Percentiles rank a stretch among this genome's conserved stretches.
Evolutionary conservation across 805 yeast genomes (phyloP).

Genomic region (Hanseniaspora singularis): DNA sequence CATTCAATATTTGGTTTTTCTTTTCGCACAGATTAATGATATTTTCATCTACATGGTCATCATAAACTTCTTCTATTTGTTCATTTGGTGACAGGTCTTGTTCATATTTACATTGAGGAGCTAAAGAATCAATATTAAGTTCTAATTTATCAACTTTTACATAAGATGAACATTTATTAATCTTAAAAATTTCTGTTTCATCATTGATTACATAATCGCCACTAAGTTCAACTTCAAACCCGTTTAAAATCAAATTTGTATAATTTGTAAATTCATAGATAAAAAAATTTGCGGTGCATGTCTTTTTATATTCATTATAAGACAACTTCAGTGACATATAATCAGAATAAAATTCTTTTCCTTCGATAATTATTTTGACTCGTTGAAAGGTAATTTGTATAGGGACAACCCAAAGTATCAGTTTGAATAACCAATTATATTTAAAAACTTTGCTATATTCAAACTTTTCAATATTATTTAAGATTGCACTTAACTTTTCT

Average conservation of each 20-base stretch:
- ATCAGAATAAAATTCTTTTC: slow-evolving; percentile 11
- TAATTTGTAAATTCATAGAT: slow-evolving; percentile 12
- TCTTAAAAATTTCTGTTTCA: background rate
- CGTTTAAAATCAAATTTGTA: slow-evolving; percentile 3
- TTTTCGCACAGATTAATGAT: background rate
- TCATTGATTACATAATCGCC: background rate
- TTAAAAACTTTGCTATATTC: background rate
- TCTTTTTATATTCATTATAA: background rate
- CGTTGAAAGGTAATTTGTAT: slow-evolving; percentile 12
- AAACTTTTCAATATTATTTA: background rate
- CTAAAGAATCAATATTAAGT: background rate
- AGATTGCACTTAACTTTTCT: background rate
- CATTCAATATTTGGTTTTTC: background rate
- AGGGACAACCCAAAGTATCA: slow-evolving; percentile 1
- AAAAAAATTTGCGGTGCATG: slow-evolving; percentile 1
- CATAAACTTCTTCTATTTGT: too few species aligned
- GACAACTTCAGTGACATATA: slow-evolving; percentile 8
- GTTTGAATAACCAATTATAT: background rate
- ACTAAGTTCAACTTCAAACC: slow-evolving; percentile 10
- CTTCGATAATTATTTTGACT: background rate
- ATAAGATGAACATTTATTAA: slow-evolving; percentile 7
- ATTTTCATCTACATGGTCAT: too few species aligned
- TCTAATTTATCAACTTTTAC: slow-evolving; percentile 5
- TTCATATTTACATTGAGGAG: background rate
- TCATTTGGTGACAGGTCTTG: too few species aligned